phyloP scores from a whole-genome alignment of 2,329 filamentous ascomycete genomes.

The Stachybotrys chartarum region DNA sequence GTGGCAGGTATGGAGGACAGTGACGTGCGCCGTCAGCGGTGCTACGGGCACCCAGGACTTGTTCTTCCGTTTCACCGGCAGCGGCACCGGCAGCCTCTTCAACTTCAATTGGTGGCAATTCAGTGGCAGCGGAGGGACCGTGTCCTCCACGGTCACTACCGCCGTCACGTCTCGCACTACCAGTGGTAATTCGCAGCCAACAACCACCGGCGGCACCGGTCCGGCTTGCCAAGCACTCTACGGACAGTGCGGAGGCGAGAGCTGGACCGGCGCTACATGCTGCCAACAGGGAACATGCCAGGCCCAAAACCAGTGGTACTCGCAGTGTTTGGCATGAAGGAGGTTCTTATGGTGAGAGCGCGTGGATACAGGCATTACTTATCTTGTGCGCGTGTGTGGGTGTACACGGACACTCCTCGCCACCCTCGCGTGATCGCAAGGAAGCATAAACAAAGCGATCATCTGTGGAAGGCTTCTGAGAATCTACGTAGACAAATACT shows the following conservation, averaged over 20 bases:
- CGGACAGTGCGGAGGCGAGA: constrained; percentile 8
- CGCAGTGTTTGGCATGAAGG: constrained; percentile 2
- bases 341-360: too few relatives aligned
- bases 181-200: too few relatives aligned
- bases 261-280: constrained; percentile 10
- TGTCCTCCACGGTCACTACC: background rate
- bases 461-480: too few relatives aligned
- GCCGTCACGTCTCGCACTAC: too few relatives aligned
- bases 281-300: constrained; percentile 11
- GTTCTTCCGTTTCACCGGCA: constrained; percentile 12
- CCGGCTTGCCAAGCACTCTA: background rate
- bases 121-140: background rate
- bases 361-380: too few relatives aligned
- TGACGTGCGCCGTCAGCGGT: constrained; percentile 12
- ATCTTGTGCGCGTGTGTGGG: too few relatives aligned
- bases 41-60: constrained; percentile 13
- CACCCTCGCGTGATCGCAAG: too few relatives aligned
- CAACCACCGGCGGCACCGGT: background rate
- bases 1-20: constrained; percentile 14
- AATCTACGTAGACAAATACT: too few relatives aligned
- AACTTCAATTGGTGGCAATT: constrained; percentile 20
- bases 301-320: constrained; percentile 11
- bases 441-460: too few relatives aligned
- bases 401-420: too few relatives aligned
- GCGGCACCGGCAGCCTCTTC: constrained; percentile 10